Base-by-base conservation (phyloP, 2,329 filamentous ascomycete genomes). In the Talaromyces sp. region DNA sequence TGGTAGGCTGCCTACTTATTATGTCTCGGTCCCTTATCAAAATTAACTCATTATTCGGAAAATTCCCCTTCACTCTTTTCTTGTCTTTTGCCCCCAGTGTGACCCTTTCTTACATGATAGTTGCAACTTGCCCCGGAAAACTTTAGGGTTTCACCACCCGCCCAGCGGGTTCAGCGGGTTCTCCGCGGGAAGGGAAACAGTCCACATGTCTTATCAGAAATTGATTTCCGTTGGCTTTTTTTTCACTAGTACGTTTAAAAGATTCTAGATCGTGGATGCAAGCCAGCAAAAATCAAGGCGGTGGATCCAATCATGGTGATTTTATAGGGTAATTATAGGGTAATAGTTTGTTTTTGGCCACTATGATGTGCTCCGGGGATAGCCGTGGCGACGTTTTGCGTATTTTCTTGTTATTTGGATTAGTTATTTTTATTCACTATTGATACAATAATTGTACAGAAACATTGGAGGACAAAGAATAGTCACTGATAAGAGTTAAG, bases 301-400 rank as follows among this genome's bases (percentile, higher is more conserved):
- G 36, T 39, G 15, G 49, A 53, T 53, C 49, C 60, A 58, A 52
- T 55, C 10, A 49, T 22, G 56, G 59, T 27, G 60, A 62, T 62
- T 62, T 53, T 62, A 62, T 62, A 57, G 60, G 60, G 57, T 53
- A 51, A 55, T 62, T 62, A 62, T 62, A 57, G 60, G 60, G 57
- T 53, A 51, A 55, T 62, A 27, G 19, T 55, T 58, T 58, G 8
- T n/a, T 13, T 13, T 33, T 13, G 17, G 1, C 25, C 13, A 25
- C n/a, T 15, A 39, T 19, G 33, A 42, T n/a, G n/a, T 13, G 3
- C 8, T 27, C 60, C 60, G 60, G 60, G 33, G 25, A 52, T 61
- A 61, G 51, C 60, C 60, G 60, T 61, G 17, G 39, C 28, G 44
- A 11, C 13, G 22, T 11, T 47, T 22, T 47, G 22, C 22, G 22